Evolutionary conservation across 2,329 filamentous ascomycete species (phyloP), one percentile per base, ranked within the genome.

Genomic region (Chaetomiaceae sp.): DNA sequence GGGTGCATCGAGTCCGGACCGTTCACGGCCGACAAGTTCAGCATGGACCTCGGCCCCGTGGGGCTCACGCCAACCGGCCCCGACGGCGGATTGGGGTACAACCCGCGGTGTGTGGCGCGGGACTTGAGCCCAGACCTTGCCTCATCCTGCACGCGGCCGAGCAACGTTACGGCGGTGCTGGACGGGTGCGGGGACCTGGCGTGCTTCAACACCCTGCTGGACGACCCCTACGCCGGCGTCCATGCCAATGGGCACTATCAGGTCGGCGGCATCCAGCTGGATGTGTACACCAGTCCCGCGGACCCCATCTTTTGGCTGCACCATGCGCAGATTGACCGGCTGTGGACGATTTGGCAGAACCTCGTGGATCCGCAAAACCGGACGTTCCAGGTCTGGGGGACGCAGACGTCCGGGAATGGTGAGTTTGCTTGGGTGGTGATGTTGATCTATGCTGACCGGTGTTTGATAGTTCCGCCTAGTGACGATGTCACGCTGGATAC

Each of bases 281-380:
- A 59, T 38, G 38, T 51, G 7, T 62, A 37, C 43, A 50, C 46
- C 4, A 61, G 59, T 11, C 57, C 60, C 15, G 29, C 19, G 6
- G 60, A 62, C 34, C 60, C 60, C 2, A 39, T 51, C 11, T 62
- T 59, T 37, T 60, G 53, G 43, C 47, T 59, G 49, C 60, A 62
- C 20, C 60, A 62, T 19, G 50, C 57, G 8, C 53, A 59, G 39
- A 17, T 61, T 3, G 60, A 62, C 39, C 53, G 60, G 4, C 1
- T 61, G 15, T 62, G 57, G 57, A 23, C 59, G 3, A 53, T 62
- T 6, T 62, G 60, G 60, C 59, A 62, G 55, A 45, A 34, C 5
- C 50, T 47, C 53, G 37, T 56, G 14, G n/a, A n/a, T n/a, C 27
- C 31, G 12, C 25, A 11, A 17, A 25, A 9, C 17, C 54, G 56